Percentiles rank a stretch among this genome's conserved stretches.
Conservation (phyloP, 2,329 filamentous ascomycete genomes). For the Botryotinia globosa region DNA sequence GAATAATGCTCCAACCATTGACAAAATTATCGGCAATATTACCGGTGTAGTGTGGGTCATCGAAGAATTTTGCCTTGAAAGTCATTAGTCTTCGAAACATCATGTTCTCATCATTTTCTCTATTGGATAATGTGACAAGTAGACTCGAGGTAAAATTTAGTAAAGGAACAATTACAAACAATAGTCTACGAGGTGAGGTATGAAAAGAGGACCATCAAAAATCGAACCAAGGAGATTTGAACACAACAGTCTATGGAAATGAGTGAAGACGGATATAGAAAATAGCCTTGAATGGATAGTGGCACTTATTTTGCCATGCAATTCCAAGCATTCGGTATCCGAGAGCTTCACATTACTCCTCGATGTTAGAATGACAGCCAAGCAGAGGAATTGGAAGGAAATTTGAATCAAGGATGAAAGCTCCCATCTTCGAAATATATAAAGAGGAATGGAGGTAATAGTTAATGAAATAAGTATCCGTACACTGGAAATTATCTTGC, state of each 20-base stretch:
- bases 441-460: not conserved
- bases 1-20: accelerated
- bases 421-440: not conserved
- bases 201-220: not conserved
- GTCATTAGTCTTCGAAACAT: not conserved
- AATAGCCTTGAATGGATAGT: not conserved
- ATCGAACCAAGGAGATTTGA: not conserved
- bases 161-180: too few species aligned
- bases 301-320: not conserved
- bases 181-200: not conserved
- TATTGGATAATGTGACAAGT: not conserved
- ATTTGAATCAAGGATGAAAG: not conserved
- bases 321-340: not conserved
- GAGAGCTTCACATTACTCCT: not conserved
- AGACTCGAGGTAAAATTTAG: not conserved
- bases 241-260: too few species aligned
- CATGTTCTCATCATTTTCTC: not conserved
- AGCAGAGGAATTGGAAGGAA: not conserved
- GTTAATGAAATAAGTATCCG: not conserved
- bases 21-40: not conserved
- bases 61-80: conserved; percentile 14
- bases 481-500: conserved; percentile 6
- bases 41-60: not conserved
- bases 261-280: not conserved
- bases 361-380: not conserved